These are phyloP conservation scores for Wickerhamomyces silvicola DNA, from an alignment of 805 yeast species.

Conservation along the genomic window DNA sequence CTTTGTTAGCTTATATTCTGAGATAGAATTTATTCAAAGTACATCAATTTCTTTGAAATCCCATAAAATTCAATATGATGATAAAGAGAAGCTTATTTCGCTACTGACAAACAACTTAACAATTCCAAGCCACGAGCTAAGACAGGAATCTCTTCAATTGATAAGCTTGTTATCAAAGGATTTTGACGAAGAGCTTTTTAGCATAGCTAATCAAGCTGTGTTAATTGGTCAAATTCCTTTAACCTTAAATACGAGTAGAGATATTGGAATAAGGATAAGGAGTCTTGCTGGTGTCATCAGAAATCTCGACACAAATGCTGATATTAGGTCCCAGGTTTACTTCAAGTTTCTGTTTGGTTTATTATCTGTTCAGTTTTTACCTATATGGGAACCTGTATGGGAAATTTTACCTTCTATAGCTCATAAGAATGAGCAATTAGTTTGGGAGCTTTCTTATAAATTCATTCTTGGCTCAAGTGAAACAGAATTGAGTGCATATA, in stretches of 20 bases:
- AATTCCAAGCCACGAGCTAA: constrained; percentile 43
- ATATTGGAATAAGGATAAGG: constrained; percentile 63
- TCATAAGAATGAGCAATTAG: constrained; percentile 31
- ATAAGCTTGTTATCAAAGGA: constrained; percentile 27
- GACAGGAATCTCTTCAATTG: constrained; percentile 47
- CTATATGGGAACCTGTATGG: constrained; percentile 74
- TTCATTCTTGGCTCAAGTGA: constrained; percentile 23
- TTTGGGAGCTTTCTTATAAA: constrained; percentile 50
- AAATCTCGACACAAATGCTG: constrained; percentile 20
- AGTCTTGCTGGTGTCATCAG: constrained; percentile 40
- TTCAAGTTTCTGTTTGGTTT: constrained; percentile 60
- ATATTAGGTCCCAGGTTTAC: constrained; percentile 26
- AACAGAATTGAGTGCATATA: constrained; percentile 2
- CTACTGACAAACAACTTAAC: constrained; percentile 32
- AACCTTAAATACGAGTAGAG: constrained; percentile 65
- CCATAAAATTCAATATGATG: constrained; percentile 2
- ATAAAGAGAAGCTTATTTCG: constrained; percentile 13
- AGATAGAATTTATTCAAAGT: constrained; percentile 13
- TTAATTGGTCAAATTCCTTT: constrained; percentile 70
- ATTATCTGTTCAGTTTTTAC: constrained; percentile 69
- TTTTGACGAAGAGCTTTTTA: constrained; percentile 27
- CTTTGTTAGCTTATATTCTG: constrained; percentile 16
- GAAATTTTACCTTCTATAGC: constrained; percentile 49
- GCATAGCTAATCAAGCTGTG: constrained; percentile 42
- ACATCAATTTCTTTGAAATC: constrained; percentile 9